Evolutionary conservation across 192 early-diverging fungal genomes (phyloP), one percentile per base, ranked within the genome.

Genomic region (Dimargaris verticillata): DNA sequence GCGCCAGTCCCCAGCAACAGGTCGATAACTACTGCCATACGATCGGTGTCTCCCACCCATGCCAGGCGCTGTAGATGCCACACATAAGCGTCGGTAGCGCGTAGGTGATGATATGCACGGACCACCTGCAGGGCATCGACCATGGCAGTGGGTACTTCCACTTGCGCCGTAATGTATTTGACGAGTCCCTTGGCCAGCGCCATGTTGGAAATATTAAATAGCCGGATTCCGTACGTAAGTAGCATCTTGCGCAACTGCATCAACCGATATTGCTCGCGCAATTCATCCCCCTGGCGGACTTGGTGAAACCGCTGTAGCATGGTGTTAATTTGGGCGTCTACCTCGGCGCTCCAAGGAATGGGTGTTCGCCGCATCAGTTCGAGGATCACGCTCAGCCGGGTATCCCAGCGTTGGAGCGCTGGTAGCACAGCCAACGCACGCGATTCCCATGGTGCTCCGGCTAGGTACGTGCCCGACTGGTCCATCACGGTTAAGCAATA

Each of bases 171-270:
- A 50, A 85, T 77, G 55, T 73, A 70, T 48, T 67, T 74, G 22
- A 84, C 62, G 24, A 85, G 64, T 3, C 74, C 67, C 24, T 70
- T 73, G 0, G 76, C 74, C 63, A 83, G 70, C 3, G 62, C 49
- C 28, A 74, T 67, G 62, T 86, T 79, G 28, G 78, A 75, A 17
- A 85, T 70, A 64, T 82, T 82, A 53, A 82, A 78, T 24, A 67
- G 66, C 7, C 60, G 61, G 45, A 84, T 63, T 18, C 82, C 82
- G 57, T 86, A 78, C 17, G 52, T 42, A 18, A 76, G 54, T 20
- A 87, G 68, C 78, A 83, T 83, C 28, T 74, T 69, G 63, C 76
- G 78, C 58, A 87, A 65, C 24, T 73, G 62, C 79, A 87, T 75
- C 60, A 85, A 69, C 44, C 79, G 69, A 53, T 82, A 71, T 52